phyloP scores from a whole-genome alignment of 805 yeast genomes.

The Millerago galiae region DNA sequence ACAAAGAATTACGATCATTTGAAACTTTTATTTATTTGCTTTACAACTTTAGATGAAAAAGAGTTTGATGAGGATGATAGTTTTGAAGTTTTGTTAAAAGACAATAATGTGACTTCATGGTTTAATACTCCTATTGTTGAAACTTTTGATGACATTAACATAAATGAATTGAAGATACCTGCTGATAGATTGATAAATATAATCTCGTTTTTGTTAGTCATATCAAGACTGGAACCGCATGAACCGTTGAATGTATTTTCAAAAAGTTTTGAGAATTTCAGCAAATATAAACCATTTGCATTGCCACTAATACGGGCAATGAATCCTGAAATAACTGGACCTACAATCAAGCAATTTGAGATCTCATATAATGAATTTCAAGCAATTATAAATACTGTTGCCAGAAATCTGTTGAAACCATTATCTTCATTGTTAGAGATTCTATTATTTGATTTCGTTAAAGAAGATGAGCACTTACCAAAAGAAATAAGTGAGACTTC shows the following conservation, averaged over 20 bases:
- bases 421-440: constrained; percentile 38
- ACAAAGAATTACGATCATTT: constrained; percentile 32
- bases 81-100: constrained; percentile 11
- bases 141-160: constrained; percentile 38
- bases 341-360: constrained; percentile 14
- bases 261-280: constrained; percentile 31
- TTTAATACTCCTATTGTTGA: constrained; percentile 31
- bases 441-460: constrained; percentile 27
- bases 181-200: constrained; percentile 37
- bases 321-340: constrained; percentile 29
- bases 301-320: constrained; percentile 43
- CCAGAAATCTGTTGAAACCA: constrained; percentile 41
- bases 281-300: constrained; percentile 38
- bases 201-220: constrained; percentile 42
- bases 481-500: constrained; percentile 17
- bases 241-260: constrained; percentile 26
- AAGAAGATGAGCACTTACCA: not conserved
- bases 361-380: constrained; percentile 31
- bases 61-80: constrained; percentile 5
- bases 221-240: constrained; percentile 33
- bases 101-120: constrained; percentile 19
- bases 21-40: constrained; percentile 37
- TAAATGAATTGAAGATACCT: constrained; percentile 30
- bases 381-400: constrained; percentile 24
- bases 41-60: not conserved